phyloP scores from a whole-genome alignment of 2,329 filamentous ascomycete species.

The Cladophialophora immunda region DNA sequence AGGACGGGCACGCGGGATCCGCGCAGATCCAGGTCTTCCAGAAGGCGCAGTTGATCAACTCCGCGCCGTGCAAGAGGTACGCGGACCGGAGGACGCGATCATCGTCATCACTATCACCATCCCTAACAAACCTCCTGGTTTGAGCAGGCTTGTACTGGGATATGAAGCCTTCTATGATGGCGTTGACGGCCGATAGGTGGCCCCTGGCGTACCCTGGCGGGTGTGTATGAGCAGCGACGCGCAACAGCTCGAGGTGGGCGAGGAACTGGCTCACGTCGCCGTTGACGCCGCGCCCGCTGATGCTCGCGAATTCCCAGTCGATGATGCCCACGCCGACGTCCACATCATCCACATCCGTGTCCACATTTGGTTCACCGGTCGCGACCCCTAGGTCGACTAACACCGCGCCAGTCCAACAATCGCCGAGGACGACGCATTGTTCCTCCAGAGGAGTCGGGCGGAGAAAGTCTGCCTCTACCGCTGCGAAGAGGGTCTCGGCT shows the following conservation, averaged over 20 bases:
- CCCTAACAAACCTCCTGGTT: background rate
- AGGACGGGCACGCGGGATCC: slow-evolving; percentile 5
- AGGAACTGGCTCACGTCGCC: slow-evolving; percentile 28
- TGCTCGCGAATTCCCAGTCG: slow-evolving; percentile 30
- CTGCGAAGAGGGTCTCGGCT: slow-evolving; percentile 3
- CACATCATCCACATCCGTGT: slow-evolving; percentile 5
- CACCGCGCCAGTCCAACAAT: slow-evolving; percentile 28
- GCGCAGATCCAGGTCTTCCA: slow-evolving; percentile 25
- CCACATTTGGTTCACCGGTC: too few species aligned
- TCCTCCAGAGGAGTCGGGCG: slow-evolving; percentile 14
- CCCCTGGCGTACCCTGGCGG: background rate
- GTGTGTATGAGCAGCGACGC: slow-evolving; percentile 10
- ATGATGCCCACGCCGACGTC: slow-evolving; percentile 18
- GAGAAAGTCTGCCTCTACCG: slow-evolving; percentile 13
- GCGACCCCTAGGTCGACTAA: slow-evolving; percentile 9
- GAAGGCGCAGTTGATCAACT: slow-evolving; percentile 25
- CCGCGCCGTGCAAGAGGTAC: slow-evolving; percentile 16
- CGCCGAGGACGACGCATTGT: slow-evolving; percentile 22
- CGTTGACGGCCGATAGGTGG: slow-evolving; percentile 18
- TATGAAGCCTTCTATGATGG: slow-evolving; percentile 14
- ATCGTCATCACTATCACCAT: background rate
- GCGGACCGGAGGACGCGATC: slow-evolving; percentile 16
- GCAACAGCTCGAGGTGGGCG: slow-evolving; percentile 25
- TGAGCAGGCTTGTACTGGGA: background rate
- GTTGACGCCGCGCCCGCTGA: slow-evolving; percentile 20